These are phyloP conservation scores for Licmophora abbreviata DNA, from an alignment of 108 stramenopile genomes.

Conservation along the genomic window DNA sequence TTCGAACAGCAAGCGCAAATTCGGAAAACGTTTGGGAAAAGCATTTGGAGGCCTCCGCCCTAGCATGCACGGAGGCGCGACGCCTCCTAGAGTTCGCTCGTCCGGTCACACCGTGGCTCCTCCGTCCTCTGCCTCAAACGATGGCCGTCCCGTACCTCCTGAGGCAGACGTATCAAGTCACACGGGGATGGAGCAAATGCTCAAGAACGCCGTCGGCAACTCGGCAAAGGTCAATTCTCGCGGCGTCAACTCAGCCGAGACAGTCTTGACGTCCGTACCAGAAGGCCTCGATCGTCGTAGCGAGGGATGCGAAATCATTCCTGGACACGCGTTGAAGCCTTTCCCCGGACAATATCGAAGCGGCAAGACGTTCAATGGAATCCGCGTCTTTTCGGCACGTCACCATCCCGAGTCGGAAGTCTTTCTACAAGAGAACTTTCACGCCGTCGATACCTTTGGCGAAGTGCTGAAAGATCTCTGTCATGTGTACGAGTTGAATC, in stretches of 20 bases:
- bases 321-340: constrained; percentile 48
- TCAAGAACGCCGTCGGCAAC: constrained; percentile 33
- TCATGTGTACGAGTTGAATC: constrained; percentile 29
- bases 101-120: background rate
- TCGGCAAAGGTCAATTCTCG: constrained; percentile 32
- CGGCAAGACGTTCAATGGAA: constrained; percentile 42
- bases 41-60: background rate
- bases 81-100: background rate
- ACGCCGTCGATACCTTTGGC: constrained; percentile 52
- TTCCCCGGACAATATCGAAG: constrained; percentile 42
- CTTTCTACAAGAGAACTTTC: constrained; percentile 37
- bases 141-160: constrained; percentile 10
- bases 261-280: constrained; percentile 31
- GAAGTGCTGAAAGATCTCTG: constrained; percentile 46
- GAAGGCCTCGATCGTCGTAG: constrained; percentile 46
- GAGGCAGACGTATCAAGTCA: constrained; percentile 40
- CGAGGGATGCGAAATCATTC: constrained; percentile 61
- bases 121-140: background rate
- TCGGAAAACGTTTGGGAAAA: constrained; percentile 3
- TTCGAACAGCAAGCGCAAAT: background rate
- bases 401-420: constrained; percentile 18
- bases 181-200: constrained; percentile 47
- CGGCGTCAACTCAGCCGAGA: constrained; percentile 43
- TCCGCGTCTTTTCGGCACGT: constrained; percentile 42
- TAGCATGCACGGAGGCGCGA: background rate